Conservation (phyloP, 768 basidiomycete genomes). For the Leccinum aurantiacum region DNA sequence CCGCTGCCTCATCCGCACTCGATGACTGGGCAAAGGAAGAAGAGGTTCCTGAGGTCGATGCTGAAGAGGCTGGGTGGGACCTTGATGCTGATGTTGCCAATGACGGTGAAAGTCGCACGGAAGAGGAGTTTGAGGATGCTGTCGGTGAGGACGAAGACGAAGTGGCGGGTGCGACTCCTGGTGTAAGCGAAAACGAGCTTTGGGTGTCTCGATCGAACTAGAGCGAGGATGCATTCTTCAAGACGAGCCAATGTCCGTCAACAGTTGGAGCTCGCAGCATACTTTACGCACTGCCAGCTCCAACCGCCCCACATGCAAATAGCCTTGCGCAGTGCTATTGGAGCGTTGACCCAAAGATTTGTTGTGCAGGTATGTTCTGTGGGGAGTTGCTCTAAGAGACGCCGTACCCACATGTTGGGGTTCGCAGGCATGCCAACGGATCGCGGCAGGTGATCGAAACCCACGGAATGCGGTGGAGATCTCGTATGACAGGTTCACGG, state of each 20-base stretch:
- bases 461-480: conserved; percentile 92
- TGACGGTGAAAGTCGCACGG: conserved; percentile 49
- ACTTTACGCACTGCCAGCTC: conserved; percentile 94
- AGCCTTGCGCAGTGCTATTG: conserved; percentile 89
- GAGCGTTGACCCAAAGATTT: conserved; percentile 83
- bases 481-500: conserved; percentile 91
- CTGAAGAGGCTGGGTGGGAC: conserved; percentile 81
- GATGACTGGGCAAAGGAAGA: conserved; percentile 88
- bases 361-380: conserved; percentile 61
- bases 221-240: conserved; percentile 81
- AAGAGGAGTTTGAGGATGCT: conserved; percentile 46
- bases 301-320: conserved; percentile 89
- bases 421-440: conserved; percentile 81
- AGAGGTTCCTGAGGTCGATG: conserved; percentile 66
- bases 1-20: conserved; percentile 62
- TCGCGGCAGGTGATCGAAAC: conserved; percentile 92
- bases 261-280: conserved; percentile 92
- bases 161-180: conserved; percentile 77
- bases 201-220: conserved; percentile 94
- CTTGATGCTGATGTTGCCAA: conserved; percentile 79
- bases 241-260: conserved; percentile 78
- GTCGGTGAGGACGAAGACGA: conserved; percentile 61
- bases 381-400: background rate
- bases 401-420: background rate
- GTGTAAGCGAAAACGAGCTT: conserved; percentile 81